Conservation (phyloP, 805 yeast genomes). For the Ogataea corticis region DNA sequence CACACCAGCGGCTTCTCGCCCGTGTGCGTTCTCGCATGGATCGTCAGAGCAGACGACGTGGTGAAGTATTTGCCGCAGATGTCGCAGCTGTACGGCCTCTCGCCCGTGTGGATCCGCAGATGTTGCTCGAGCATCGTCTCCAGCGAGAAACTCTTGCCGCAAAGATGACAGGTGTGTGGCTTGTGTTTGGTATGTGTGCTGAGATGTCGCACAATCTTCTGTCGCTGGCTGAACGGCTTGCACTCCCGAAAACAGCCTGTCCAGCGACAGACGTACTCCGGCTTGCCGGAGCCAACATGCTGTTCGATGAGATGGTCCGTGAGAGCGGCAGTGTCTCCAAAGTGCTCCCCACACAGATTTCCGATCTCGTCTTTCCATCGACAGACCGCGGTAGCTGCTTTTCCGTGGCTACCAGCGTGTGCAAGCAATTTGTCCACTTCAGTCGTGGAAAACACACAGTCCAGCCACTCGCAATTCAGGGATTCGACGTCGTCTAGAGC, state of each 20-base stretch:
- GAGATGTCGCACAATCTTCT: conserved; percentile 81
- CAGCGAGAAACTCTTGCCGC: conserved; percentile 74
- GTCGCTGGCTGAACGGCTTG: conserved; percentile 74
- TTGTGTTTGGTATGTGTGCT: conserved; percentile 85
- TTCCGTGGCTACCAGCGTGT: conserved; percentile 43
- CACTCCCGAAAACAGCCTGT: conserved; percentile 65
- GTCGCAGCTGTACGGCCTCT: conserved; percentile 77
- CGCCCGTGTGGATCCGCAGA: conserved; percentile 83
- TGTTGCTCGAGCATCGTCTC: conserved; percentile 81
- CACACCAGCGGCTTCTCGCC: conserved; percentile 88
- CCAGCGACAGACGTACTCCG: conserved; percentile 76
- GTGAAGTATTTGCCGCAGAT: conserved; percentile 78
- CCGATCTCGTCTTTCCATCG: conserved; percentile 38
- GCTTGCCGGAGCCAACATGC: conserved; percentile 77
- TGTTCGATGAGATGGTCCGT: conserved; percentile 66
- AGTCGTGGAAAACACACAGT: conserved; percentile 59
- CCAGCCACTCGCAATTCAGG: conserved; percentile 73
- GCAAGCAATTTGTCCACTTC: conserved; percentile 55
- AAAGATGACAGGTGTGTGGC: conserved; percentile 71
- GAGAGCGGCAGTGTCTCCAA: conserved; percentile 56
- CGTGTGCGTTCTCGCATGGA: conserved; percentile 83
- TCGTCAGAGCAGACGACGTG: conserved; percentile 77
- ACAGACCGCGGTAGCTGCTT: conserved; percentile 32
- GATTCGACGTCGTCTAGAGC: too few species aligned
- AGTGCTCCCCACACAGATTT: conserved; percentile 49